Percentiles rank a stretch among this genome's conserved stretches.
phyloP scores from a whole-genome alignment of 257 asterid genomes.

The Cynanchum wilfordii region DNA sequence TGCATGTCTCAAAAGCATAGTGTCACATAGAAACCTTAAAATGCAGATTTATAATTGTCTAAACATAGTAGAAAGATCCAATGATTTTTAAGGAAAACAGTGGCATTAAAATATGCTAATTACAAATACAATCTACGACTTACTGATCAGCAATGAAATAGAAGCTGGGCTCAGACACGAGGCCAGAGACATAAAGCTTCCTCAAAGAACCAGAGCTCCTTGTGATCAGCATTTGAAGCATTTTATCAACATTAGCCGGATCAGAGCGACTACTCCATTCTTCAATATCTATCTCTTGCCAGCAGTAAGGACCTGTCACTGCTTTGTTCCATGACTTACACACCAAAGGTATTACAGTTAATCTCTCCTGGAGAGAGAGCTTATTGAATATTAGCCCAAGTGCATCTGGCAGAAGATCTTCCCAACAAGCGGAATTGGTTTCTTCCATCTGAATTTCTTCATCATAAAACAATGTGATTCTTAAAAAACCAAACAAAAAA shows the following conservation, averaged over 20 bases:
- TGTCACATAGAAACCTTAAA: background rate
- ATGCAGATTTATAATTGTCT: background rate
- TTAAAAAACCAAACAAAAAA: background rate
- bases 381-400: constrained; percentile 38
- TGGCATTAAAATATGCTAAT: background rate
- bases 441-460: constrained; percentile 24
- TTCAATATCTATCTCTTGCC: constrained; percentile 47
- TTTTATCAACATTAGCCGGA: constrained; percentile 21
- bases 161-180: constrained; percentile 22
- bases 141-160: constrained; percentile 32
- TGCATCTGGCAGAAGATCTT: constrained; percentile 38
- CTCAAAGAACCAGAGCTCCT: constrained; percentile 28
- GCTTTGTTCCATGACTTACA: constrained; percentile 38
- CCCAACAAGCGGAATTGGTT: constrained; percentile 27
- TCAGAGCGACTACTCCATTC: constrained; percentile 34
- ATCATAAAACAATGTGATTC: background rate
- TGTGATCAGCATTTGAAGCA: constrained; percentile 30
- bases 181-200: constrained; percentile 31
- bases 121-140: constrained; percentile 9
- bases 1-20: background rate
- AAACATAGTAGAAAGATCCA: background rate
- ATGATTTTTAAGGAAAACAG: background rate
- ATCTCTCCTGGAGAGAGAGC: constrained; percentile 32
- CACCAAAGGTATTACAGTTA: constrained; percentile 36
- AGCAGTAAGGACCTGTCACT: constrained; percentile 38